Evolutionary conservation across 148 eudicot species (phyloP).

Genomic region (Oxyria digyna): DNA sequence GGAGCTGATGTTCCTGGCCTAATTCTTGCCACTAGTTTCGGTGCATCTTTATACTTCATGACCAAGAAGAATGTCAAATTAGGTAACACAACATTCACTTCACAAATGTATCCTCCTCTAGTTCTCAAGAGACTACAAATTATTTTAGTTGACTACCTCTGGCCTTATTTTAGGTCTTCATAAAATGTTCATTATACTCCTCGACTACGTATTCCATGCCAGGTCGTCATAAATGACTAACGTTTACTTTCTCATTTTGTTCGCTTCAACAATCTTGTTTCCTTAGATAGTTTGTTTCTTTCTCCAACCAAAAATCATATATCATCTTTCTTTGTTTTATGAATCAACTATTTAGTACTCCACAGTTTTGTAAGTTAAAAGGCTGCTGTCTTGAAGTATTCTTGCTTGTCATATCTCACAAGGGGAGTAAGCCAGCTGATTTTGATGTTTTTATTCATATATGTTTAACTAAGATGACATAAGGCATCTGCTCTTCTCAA

Average conservation of each 20-base stretch:
- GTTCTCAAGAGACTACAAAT: neutral
- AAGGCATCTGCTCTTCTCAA: neutral
- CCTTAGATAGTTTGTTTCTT: neutral
- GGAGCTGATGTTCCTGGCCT: constrained; percentile 94
- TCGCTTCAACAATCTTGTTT: neutral
- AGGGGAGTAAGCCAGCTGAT: neutral
- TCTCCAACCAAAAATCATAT: neutral
- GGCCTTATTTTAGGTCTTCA: no score
- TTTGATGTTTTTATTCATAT: neutral
- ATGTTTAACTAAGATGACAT: neutral
- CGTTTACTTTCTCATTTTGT: neutral
- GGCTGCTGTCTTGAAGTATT: neutral
- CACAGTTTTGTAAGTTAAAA: neutral
- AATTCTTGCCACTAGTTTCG: constrained; percentile 82
- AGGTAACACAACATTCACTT: constrained; percentile 35
- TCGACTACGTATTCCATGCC: neutral
- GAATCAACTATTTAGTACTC: neutral
- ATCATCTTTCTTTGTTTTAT: neutral
- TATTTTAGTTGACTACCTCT: neutral
- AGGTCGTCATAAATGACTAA: neutral
- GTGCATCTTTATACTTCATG: constrained; percentile 93
- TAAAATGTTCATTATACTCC: neutral
- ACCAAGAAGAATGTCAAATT: constrained; percentile 75
- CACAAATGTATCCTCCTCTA: neutral
- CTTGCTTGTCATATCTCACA: neutral